A percentile compares a stretch with the other conserved stretches of the same genome.
Conservation (phyloP, 495 filamentous ascomycete genomes). For the Cercophora scortea region DNA sequence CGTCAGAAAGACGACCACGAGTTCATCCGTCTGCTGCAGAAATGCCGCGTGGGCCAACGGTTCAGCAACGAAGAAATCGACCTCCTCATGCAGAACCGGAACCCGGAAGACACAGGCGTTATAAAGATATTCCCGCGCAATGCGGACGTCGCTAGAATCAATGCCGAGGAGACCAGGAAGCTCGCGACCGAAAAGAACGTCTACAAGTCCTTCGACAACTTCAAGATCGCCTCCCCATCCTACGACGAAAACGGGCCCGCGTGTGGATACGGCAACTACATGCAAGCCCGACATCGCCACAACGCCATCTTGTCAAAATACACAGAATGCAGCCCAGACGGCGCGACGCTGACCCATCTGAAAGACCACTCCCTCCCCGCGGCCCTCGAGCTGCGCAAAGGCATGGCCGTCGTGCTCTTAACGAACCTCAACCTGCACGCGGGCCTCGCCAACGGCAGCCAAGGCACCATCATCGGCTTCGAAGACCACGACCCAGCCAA, state of each 20-base stretch:
- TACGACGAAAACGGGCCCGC: too few relatives aligned
- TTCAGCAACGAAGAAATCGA: conserved; percentile 29
- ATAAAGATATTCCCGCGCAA: conserved; percentile 39
- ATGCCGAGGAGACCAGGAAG: conserved; percentile 27
- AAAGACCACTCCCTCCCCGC: conserved; percentile 43
- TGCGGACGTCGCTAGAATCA: conserved; percentile 30
- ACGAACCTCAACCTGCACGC: conserved; percentile 73
- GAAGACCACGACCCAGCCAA: conserved; percentile 54
- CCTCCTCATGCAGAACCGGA: conserved; percentile 35
- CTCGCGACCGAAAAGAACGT: conserved; percentile 30
- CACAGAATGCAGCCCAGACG: conserved; percentile 52
- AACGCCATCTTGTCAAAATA: conserved; percentile 57
- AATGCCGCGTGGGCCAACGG: conserved; percentile 35
- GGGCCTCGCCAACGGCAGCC: conserved; percentile 80
- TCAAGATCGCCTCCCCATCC: conserved; percentile 25
- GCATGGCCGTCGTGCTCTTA: conserved; percentile 88
- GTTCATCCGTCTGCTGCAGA: conserved; percentile 46
- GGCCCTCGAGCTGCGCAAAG: conserved; percentile 66
- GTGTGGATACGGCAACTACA: too few relatives aligned
- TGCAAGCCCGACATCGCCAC: conserved; percentile 30
- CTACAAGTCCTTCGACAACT: conserved; percentile 72
- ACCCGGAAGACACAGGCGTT: conserved; percentile 32
- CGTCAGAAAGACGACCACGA: conserved; percentile 38
- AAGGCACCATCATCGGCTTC: conserved; percentile 76
- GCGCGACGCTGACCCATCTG: conserved; percentile 51